A percentile compares a stretch with the other conserved stretches of the same genome.
These are phyloP conservation scores for Perkinsus chesapeaki DNA, from an alignment of 169 alveolate genomes.

Conservation along the genomic window DNA sequence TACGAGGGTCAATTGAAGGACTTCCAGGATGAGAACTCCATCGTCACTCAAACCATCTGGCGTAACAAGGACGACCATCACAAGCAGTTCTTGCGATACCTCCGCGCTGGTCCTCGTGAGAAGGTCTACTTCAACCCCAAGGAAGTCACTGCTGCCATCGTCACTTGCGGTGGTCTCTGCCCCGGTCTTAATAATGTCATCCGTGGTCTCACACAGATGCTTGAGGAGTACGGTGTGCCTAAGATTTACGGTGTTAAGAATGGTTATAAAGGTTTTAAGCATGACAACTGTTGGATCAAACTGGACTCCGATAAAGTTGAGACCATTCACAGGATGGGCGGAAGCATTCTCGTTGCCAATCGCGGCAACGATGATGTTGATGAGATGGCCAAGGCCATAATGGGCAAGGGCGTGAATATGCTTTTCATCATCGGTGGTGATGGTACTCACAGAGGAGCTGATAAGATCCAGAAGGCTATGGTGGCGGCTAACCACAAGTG, in stretches of 20 bases:
- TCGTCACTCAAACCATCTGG: slow-evolving; percentile 1
- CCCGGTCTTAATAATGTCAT: slow-evolving; percentile 72
- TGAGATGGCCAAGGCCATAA: background rate
- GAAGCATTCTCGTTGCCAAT: background rate
- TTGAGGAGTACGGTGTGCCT: slow-evolving; percentile 59
- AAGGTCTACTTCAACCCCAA: slow-evolving; percentile 52
- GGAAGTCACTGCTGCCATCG: slow-evolving; percentile 68
- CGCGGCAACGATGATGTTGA: background rate
- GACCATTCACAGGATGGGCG: background rate
- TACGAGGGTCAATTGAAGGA: background rate
- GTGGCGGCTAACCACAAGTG: slow-evolving; percentile 38
- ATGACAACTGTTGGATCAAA: background rate
- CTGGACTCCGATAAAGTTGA: background rate
- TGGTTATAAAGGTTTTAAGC: slow-evolving; percentile 65
- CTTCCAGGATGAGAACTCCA: background rate
- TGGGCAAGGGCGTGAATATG: slow-evolving; percentile 47
- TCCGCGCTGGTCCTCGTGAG: slow-evolving; percentile 65
- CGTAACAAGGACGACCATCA: background rate
- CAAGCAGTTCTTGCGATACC: background rate
- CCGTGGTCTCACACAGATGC: slow-evolving; percentile 48
- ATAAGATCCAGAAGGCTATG: slow-evolving; percentile 44
- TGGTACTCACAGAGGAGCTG: slow-evolving; percentile 79
- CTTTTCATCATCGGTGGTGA: slow-evolving; percentile 75
- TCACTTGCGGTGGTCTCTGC: slow-evolving; percentile 79
- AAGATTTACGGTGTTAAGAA: slow-evolving; percentile 60